phyloP scores from a whole-genome alignment of 176 grass and related monocot genomes.

The Pontederia paniculata region DNA sequence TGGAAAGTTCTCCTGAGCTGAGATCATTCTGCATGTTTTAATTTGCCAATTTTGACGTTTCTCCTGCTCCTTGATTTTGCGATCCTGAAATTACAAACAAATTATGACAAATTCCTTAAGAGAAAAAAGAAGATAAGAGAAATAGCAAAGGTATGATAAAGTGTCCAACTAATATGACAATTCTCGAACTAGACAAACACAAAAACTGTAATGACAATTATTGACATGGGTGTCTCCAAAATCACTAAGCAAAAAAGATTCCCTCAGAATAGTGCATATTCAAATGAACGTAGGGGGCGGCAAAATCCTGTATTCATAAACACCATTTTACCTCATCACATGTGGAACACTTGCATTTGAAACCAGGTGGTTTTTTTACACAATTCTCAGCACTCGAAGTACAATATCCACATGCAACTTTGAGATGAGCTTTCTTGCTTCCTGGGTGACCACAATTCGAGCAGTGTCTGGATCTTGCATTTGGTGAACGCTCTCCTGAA shows the following conservation, averaged over 20 bases:
- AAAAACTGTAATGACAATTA: slow-evolving; percentile 9
- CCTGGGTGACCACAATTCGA: slow-evolving; percentile 85
- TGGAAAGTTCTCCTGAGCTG: slow-evolving; percentile 65
- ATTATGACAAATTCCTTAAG: background rate
- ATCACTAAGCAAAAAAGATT: slow-evolving; percentile 6
- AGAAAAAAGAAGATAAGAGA: background rate
- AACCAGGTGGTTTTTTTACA: slow-evolving; percentile 53
- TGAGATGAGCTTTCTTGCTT: slow-evolving; percentile 64
- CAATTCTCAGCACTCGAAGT: slow-evolving; percentile 45
- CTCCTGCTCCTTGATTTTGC: slow-evolving; percentile 44
- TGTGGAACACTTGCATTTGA: slow-evolving; percentile 59
- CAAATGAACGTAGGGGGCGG: background rate
- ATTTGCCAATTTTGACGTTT: slow-evolving; percentile 75
- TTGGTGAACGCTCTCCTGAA: slow-evolving; percentile 22
- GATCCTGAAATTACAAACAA: slow-evolving; percentile 37
- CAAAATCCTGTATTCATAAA: background rate
- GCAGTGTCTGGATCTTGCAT: slow-evolving; percentile 44
- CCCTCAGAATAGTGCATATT: slow-evolving; percentile 1
- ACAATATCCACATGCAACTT: slow-evolving; percentile 67
- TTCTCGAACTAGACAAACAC: too few species aligned
- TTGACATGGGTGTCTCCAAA: slow-evolving; percentile 1
- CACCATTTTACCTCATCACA: slow-evolving; percentile 50
- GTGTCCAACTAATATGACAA: background rate
- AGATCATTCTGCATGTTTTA: slow-evolving; percentile 68
- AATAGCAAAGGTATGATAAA: background rate